Evolutionary conservation across 495 filamentous ascomycete genomes (phyloP), one percentile per base, ranked within the genome.

Genomic region (Podospora pseudoanserina): DNA sequence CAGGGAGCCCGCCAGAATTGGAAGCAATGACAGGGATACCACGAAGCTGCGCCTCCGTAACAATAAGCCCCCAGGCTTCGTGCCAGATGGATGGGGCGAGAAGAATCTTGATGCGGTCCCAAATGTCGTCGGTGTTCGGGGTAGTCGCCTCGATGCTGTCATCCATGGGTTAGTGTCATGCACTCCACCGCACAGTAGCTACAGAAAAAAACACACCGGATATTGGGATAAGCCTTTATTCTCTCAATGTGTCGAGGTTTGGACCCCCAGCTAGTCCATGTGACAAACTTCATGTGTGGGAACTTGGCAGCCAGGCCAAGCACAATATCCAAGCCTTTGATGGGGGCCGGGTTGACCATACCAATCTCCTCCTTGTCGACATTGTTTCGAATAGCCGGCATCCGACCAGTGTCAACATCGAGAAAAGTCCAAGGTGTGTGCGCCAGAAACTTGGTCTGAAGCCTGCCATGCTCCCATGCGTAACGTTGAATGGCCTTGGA

Each of bases 11-110:
- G 7, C 75, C 75, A 20, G 75, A 71, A 39, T 77, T 67, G 56
- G 75, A 77, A 2, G 75, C 71, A 49, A 77, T 72, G 60, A 75
- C 74, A 18, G 75, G 75, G 26, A 77, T 77, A 18, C 75, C 75
- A 5, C 75, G 74, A 4, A 77, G 71, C 68, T 77, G 75, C 11
- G 75, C 74, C 56, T 77, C 75, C 11, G 74, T 76, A 7, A 77
- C 74, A 27, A 77, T 65, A 18, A 77, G 70, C 26, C 75, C 75
- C 75, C 75, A 77, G 0, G 75, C 75, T 57, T 77, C 75, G 11
- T 68, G 61, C 75, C 75, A 77, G 19, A 77, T 62, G 0, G 75
- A 77, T 0, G 75, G 75, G 5, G 68, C 74, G 7, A 77, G 64
- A 13, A 77, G 68, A 16, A 77, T 49, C 64, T 73, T 76, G 70